These are phyloP conservation scores for Fraxinus baroniana DNA, from an alignment of 305 asterid species.

Conservation along the genomic window DNA sequence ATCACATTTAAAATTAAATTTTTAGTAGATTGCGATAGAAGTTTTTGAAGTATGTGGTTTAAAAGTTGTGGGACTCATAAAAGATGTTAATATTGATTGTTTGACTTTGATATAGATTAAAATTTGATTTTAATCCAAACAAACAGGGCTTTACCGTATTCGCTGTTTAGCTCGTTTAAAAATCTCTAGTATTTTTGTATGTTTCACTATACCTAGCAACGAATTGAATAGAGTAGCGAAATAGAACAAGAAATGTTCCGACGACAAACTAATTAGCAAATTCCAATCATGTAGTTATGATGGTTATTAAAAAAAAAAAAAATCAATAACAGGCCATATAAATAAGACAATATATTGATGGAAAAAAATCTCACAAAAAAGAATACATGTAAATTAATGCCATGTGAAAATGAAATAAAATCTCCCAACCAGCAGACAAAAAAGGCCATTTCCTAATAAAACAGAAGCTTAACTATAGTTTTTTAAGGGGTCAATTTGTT, in stretches of 20 bases:
- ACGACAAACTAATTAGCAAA: background rate
- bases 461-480: background rate
- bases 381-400: background rate
- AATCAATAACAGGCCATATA: constrained; percentile 5
- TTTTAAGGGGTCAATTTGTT: constrained; percentile 1
- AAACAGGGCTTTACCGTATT: background rate
- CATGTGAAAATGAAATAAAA: background rate
- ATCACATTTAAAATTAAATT: background rate
- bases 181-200: background rate
- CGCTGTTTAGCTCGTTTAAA: background rate
- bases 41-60: no score
- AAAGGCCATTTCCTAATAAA: constrained; percentile 13
- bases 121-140: no score
- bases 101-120: no score
- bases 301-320: background rate
- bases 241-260: background rate
- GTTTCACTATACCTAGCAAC: background rate
- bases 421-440: constrained; percentile 23
- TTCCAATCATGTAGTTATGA: background rate
- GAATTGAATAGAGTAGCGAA: background rate
- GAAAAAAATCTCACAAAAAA: constrained; percentile 3
- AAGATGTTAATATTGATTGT: no score
- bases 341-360: background rate
- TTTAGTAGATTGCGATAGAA: no score
- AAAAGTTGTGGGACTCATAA: no score